A percentile compares a stretch with the other conserved stretches of the same genome.
Conservation (phyloP, 2,329 filamentous ascomycete species). For the Claviceps monticola region DNA sequence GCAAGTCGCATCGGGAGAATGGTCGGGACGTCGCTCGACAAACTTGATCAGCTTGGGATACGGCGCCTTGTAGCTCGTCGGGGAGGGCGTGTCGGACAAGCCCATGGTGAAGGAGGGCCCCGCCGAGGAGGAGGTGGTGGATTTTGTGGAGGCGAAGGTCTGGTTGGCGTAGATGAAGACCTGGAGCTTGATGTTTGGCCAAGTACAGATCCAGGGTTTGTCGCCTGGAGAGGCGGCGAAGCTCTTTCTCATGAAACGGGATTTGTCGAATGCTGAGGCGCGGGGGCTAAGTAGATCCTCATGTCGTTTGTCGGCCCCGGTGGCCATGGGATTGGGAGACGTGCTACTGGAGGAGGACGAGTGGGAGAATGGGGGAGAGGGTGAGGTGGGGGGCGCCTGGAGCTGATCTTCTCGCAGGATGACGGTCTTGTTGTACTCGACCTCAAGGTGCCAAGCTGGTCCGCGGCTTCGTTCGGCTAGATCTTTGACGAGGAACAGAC, state of each 20-base stretch:
- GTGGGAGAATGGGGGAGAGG: neutral
- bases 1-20: constrained; percentile 26
- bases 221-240: constrained; percentile 29
- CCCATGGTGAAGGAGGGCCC: neutral
- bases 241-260: constrained; percentile 11
- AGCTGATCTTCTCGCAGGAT: constrained; percentile 32
- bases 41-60: constrained; percentile 43
- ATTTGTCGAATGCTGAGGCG: constrained; percentile 12
- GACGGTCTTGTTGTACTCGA: constrained; percentile 42
- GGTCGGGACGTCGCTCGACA: constrained; percentile 34
- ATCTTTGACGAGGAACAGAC: constrained; percentile 37
- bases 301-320: constrained; percentile 14
- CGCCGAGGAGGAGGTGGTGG: neutral
- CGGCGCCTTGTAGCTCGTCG: constrained; percentile 13
- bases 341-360: neutral
- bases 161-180: constrained; percentile 43
- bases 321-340: constrained; percentile 8
- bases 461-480: constrained; percentile 32
- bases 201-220: constrained; percentile 44
- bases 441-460: constrained; percentile 40
- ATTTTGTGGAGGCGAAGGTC: constrained; percentile 26
- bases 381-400: neutral
- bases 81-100: neutral
- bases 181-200: constrained; percentile 41
- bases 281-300: constrained; percentile 9